Percentiles rank a stretch among this genome's conserved stretches.
These are phyloP conservation scores for Harringtonia lauricola DNA, from an alignment of 2,329 filamentous ascomycete genomes.

Conservation along the genomic window DNA sequence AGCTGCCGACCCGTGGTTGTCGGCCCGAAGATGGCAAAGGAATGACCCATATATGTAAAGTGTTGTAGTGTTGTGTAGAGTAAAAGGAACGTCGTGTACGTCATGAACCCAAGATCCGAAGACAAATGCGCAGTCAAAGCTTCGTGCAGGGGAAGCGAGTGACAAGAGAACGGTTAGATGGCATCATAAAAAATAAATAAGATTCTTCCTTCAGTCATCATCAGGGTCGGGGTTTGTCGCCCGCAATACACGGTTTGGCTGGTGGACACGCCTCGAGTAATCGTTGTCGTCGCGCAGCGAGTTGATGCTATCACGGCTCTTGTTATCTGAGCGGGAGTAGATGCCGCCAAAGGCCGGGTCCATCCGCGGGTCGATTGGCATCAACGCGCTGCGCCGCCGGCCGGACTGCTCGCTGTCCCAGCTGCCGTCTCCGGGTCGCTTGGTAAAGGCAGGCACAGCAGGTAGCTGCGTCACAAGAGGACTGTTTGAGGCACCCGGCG, in stretches of 20 bases:
- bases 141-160: not conserved
- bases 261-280: constrained; percentile 49
- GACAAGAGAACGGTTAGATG: not conserved
- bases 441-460: constrained; percentile 6
- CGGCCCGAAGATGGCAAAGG: not conserved
- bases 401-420: constrained; percentile 27
- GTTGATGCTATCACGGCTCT: constrained; percentile 52
- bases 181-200: too few relatives aligned
- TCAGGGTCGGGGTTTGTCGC: constrained; percentile 51
- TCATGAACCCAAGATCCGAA: not conserved
- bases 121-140: not conserved
- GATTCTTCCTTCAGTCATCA: not conserved
- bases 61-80: constrained; percentile 3
- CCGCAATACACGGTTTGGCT: constrained; percentile 42
- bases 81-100: constrained; percentile 1
- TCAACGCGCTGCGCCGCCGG: constrained; percentile 37
- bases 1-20: constrained; percentile 7
- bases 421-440: constrained; percentile 4
- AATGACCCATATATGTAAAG: not conserved
- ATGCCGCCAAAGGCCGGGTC: constrained; percentile 48
- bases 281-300: constrained; percentile 55
- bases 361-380: constrained; percentile 52
- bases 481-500: constrained; percentile 34
- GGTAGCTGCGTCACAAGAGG: constrained; percentile 28
- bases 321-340: constrained; percentile 41